phyloP scores from a whole-genome alignment of 2,329 filamentous ascomycete genomes.

The Talaromyces sp. region DNA sequence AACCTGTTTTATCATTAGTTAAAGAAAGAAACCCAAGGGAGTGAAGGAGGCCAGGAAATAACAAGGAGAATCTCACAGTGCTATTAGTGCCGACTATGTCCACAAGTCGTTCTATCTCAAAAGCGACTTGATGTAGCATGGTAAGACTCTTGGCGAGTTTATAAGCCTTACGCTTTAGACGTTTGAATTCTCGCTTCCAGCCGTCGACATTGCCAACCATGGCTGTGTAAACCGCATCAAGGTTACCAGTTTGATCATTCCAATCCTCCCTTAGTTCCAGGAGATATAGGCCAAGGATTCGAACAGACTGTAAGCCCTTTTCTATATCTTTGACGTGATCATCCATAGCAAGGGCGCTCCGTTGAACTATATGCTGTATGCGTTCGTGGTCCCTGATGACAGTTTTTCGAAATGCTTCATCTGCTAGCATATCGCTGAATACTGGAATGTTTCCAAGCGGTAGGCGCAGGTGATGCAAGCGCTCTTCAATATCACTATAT shows the following conservation, averaged over 20 bases:
- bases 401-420: conserved; percentile 74
- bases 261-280: conserved; percentile 60
- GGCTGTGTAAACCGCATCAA: conserved; percentile 73
- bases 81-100: conserved; percentile 75
- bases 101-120: conserved; percentile 81
- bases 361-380: conserved; percentile 83
- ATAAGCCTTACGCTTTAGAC: conserved; percentile 69
- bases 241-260: conserved; percentile 57
- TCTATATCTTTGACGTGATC: conserved; percentile 75
- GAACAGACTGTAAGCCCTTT: conserved; percentile 71
- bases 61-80: conserved; percentile 36
- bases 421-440: conserved; percentile 84
- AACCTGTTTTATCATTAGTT: conserved; percentile 47
- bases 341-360: conserved; percentile 71
- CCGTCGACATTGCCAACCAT: conserved; percentile 93
- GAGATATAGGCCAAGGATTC: conserved; percentile 74
- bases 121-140: conserved; percentile 71
- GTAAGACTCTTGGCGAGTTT: conserved; percentile 66
- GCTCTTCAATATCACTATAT: conserved; percentile 71
- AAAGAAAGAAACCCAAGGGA: conserved; percentile 28
- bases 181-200: conserved; percentile 77
- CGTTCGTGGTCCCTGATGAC: conserved; percentile 84
- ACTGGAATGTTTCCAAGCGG: conserved; percentile 77
- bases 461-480: conserved; percentile 74
- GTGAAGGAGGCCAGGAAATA: background rate